Conservation (phyloP, 2,329 filamentous ascomycete species). For the Fusarium palustre region DNA sequence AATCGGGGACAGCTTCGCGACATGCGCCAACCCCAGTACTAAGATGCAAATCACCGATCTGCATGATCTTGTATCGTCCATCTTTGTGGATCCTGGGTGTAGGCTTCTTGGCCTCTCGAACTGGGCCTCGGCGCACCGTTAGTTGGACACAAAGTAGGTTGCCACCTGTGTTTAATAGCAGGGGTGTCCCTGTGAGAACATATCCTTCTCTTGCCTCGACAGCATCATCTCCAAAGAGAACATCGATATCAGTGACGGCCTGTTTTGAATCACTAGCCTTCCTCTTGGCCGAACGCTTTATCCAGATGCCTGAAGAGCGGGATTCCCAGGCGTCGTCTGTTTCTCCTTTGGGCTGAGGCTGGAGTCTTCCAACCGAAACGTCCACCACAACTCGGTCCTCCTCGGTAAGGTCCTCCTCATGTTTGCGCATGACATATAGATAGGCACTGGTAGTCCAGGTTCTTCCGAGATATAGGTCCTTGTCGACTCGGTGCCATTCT, state of each 20-base stretch:
- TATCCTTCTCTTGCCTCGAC: constrained; percentile 90
- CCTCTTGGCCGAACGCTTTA: constrained; percentile 78
- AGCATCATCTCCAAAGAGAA: constrained; percentile 90
- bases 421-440: constrained; percentile 83
- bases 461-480: constrained; percentile 84
- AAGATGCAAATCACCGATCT: constrained; percentile 92
- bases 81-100: constrained; percentile 84
- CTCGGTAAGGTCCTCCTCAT: constrained; percentile 81
- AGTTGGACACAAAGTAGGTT: constrained; percentile 77
- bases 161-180: constrained; percentile 75
- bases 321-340: constrained; percentile 79
- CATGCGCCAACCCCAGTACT: constrained; percentile 89
- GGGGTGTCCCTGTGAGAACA: constrained; percentile 78
- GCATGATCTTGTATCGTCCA: constrained; percentile 97
- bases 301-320: constrained; percentile 81
- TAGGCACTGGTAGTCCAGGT: constrained; percentile 82
- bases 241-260: constrained; percentile 83
- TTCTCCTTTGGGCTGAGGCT: constrained; percentile 66
- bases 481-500: constrained; percentile 85
- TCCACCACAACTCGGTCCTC: constrained; percentile 85
- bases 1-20: constrained; percentile 84
- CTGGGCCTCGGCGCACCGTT: constrained; percentile 79
- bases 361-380: constrained; percentile 77
- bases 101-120: constrained; percentile 73
- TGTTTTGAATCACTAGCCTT: constrained; percentile 80